These are phyloP conservation scores for Boeremia exigua DNA, from an alignment of 2,329 filamentous ascomycete genomes.

Conservation along the genomic window DNA sequence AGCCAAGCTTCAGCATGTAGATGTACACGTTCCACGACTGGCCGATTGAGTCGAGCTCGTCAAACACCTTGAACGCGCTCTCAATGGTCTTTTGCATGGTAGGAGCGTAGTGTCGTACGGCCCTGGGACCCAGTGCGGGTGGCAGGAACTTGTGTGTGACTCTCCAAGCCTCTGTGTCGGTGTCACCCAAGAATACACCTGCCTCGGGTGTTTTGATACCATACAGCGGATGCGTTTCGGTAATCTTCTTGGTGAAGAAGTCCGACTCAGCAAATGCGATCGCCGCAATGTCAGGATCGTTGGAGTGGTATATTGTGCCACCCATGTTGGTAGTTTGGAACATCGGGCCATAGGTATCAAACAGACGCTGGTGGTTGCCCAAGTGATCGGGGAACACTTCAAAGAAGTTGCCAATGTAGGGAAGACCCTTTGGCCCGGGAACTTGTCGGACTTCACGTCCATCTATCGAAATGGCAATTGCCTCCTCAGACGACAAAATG, in stretches of 20 bases:
- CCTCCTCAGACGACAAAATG: conserved; percentile 18
- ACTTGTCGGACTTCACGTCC: conserved; percentile 54
- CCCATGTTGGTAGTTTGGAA: conserved; percentile 50
- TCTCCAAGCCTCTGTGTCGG: conserved; percentile 58
- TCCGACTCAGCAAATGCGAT: conserved; percentile 43
- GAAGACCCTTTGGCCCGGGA: conserved; percentile 47
- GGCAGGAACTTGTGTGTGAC: conserved; percentile 67
- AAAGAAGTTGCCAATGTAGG: conserved; percentile 47
- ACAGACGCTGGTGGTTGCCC: conserved; percentile 51
- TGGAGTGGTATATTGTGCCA: conserved; percentile 42
- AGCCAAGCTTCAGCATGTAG: conserved; percentile 58
- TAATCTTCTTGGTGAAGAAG: conserved; percentile 53
- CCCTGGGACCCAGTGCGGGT: conserved; percentile 64
- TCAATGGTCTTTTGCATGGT: conserved; percentile 64
- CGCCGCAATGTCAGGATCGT: conserved; percentile 45
- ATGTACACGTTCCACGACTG: conserved; percentile 58
- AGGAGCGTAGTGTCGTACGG: conserved; percentile 66
- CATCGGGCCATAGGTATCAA: conserved; percentile 48
- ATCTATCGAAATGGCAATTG: conserved; percentile 55
- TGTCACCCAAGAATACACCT: conserved; percentile 51
- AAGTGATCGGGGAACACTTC: conserved; percentile 52
- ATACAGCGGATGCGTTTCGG: conserved; percentile 37
- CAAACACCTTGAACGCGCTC: conserved; percentile 56
- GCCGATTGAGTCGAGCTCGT: conserved; percentile 55
- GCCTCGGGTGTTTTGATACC: conserved; percentile 41